phyloP scores from a whole-genome alignment of 2,329 filamentous ascomycete genomes.

The Epichloe scottii region DNA sequence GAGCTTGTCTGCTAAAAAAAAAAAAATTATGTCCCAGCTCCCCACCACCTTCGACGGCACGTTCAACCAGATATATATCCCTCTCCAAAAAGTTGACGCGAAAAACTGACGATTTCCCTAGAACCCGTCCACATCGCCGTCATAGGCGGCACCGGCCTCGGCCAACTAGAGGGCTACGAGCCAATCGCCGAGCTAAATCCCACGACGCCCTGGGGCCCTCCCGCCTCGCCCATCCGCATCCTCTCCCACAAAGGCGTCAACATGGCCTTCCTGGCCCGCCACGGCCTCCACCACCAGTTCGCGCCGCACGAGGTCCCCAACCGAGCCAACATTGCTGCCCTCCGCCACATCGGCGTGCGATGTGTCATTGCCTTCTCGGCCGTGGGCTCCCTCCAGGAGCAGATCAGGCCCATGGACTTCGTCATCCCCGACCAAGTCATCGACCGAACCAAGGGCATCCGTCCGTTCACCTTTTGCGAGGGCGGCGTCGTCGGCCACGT shows the following conservation, averaged over 20 bases:
- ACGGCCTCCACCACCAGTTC: conserved; percentile 77
- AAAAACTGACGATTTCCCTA: conserved; percentile 16
- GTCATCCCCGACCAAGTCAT: conserved; percentile 94
- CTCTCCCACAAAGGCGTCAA: conserved; percentile 72
- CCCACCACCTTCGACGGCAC: conserved; percentile 47
- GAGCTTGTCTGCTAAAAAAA: neutral
- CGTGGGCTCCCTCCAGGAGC: conserved; percentile 82
- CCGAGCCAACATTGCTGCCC: conserved; percentile 95
- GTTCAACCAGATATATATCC: conserved; percentile 12
- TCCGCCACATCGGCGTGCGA: conserved; percentile 79
- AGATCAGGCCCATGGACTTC: conserved; percentile 92
- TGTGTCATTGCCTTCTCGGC: conserved; percentile 90
- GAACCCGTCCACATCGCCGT: conserved; percentile 72
- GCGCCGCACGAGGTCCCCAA: conserved; percentile 91
- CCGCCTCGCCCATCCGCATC: conserved; percentile 67
- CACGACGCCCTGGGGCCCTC: conserved; percentile 77
- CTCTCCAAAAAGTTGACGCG: neutral
- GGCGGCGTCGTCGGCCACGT: conserved; percentile 86
- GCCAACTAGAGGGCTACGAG: conserved; percentile 74
- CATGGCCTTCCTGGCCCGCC: conserved; percentile 87
- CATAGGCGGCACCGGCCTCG: conserved; percentile 86
- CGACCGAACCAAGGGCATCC: conserved; percentile 88
- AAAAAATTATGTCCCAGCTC: conserved; percentile 38
- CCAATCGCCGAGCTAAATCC: conserved; percentile 69
- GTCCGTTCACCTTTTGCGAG: conserved; percentile 94